Conservation (phyloP, 1,139 yeast species). For the Blastobotrys indianensis region DNA sequence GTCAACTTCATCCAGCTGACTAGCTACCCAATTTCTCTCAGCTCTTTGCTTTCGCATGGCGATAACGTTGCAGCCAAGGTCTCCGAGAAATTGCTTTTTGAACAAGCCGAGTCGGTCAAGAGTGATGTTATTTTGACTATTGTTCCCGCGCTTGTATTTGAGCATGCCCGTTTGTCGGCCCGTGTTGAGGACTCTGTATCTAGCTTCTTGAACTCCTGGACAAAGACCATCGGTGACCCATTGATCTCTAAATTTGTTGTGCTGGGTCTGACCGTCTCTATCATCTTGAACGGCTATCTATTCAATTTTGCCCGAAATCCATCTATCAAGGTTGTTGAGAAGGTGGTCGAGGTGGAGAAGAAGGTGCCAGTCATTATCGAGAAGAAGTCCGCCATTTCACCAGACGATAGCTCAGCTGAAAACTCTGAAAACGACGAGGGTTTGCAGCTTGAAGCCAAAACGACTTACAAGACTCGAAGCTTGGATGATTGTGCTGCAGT, state of each 20-base stretch:
- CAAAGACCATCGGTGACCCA: conserved; percentile 75
- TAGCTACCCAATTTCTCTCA: conserved; percentile 41
- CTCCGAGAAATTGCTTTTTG: conserved; percentile 5
- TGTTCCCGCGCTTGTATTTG: conserved; percentile 60
- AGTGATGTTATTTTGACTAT: conserved; percentile 60
- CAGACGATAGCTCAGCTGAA: conserved; percentile 20
- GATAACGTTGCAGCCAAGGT: neutral
- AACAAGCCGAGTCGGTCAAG: conserved; percentile 14
- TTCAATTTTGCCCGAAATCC: conserved; percentile 39
- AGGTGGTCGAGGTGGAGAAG: conserved; percentile 30
- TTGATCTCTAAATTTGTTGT: conserved; percentile 73
- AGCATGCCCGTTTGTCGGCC: conserved; percentile 59
- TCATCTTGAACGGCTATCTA: conserved; percentile 76
- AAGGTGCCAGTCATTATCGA: conserved; percentile 30
- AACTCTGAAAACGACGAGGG: conserved; percentile 18
- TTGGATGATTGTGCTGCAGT: conserved; percentile 59
- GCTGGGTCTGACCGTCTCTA: conserved; percentile 66
- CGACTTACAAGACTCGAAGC: conserved; percentile 24
- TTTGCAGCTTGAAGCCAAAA: conserved; percentile 18
- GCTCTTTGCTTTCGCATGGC: conserved; percentile 3
- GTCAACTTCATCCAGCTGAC: conserved; percentile 48
- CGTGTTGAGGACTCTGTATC: conserved; percentile 61
- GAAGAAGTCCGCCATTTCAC: conserved; percentile 17
- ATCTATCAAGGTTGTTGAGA: conserved; percentile 32
- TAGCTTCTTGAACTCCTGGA: conserved; percentile 49